These are phyloP conservation scores for Neurospora sublineolata DNA, from an alignment of 495 filamentous ascomycete genomes.

Conservation along the genomic window DNA sequence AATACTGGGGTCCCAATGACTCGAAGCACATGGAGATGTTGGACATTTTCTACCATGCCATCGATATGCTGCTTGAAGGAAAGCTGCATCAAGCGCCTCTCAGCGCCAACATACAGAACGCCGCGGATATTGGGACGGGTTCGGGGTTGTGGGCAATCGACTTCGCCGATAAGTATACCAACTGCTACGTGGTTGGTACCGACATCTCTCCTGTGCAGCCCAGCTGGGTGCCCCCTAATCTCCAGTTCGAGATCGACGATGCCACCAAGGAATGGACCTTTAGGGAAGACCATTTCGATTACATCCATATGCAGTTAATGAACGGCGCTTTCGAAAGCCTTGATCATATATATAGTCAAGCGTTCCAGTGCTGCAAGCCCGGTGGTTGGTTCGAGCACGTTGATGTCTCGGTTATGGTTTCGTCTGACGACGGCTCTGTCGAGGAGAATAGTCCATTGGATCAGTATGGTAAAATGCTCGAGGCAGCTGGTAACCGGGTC, in stretches of 20 bases:
- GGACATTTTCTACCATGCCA: conserved; percentile 27
- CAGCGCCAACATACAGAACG: conserved; percentile 14
- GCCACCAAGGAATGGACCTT: conserved; percentile 37
- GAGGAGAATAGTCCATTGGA: neutral
- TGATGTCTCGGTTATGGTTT: conserved; percentile 30
- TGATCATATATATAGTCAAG: conserved; percentile 30
- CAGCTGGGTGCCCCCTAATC: conserved; percentile 33
- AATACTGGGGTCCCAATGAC: conserved; percentile 27
- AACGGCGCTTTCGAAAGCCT: conserved; percentile 42
- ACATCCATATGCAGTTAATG: conserved; percentile 43
- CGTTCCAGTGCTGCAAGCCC: conserved; percentile 15
- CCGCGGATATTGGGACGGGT: conserved; percentile 28
- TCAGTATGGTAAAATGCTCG: neutral
- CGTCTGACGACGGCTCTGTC: conserved; percentile 38
- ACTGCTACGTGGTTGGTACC: conserved; percentile 38
- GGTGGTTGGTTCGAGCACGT: conserved; percentile 34
- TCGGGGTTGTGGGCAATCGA: conserved; percentile 39
- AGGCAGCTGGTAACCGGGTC: neutral
- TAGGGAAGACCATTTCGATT: conserved; percentile 40
- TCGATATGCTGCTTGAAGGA: conserved; percentile 24
- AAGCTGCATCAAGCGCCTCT: conserved; percentile 30
- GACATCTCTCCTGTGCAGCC: conserved; percentile 39
- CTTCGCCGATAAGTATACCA: conserved; percentile 45
- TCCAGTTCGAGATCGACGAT: conserved; percentile 40
- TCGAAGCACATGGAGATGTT: conserved; percentile 23